A percentile compares a stretch with the other conserved stretches of the same genome.
phyloP scores from a whole-genome alignment of 2,329 filamentous ascomycete genomes.

The Trichoderma sp. region DNA sequence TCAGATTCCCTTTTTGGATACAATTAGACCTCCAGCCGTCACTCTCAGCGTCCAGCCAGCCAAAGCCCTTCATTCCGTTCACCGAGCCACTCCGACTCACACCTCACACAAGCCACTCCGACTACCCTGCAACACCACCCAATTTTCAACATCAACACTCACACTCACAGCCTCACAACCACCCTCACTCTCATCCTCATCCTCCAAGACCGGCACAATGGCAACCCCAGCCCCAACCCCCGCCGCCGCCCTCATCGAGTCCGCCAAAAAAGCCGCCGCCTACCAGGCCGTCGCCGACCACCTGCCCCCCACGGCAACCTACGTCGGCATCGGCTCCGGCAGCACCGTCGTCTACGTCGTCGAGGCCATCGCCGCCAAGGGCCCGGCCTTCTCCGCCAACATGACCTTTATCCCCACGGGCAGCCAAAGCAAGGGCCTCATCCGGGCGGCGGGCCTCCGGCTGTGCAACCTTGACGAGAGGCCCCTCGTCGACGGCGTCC shows the following conservation, averaged over 20 bases:
- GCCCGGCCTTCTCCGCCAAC: constrained; percentile 53
- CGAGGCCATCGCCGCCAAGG: constrained; percentile 71
- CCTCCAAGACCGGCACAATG: constrained; percentile 13
- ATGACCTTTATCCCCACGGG: constrained; percentile 94
- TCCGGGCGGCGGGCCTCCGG: constrained; percentile 74
- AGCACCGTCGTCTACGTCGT: constrained; percentile 85
- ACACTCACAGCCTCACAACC: not conserved
- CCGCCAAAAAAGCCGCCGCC: constrained; percentile 74
- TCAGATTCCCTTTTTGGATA: not conserved
- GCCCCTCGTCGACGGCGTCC: constrained; percentile 48
- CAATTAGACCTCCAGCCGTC: not conserved
- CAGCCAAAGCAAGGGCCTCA: constrained; percentile 85
- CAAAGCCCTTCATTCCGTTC: not conserved
- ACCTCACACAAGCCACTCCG: not conserved
- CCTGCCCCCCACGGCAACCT: constrained; percentile 63
- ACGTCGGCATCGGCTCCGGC: constrained; percentile 78
- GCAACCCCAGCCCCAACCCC: not conserved
- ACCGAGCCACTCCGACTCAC: not conserved
- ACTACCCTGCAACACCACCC: not conserved
- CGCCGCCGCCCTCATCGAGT: constrained; percentile 57
- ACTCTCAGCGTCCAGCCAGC: not conserved
- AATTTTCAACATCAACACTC: not conserved
- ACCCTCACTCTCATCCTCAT: not conserved
- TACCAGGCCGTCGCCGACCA: constrained; percentile 73
- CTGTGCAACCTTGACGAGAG: constrained; percentile 78